Base-by-base conservation (phyloP, 2,329 filamentous ascomycete genomes). In the Aureobasidium sp. region DNA sequence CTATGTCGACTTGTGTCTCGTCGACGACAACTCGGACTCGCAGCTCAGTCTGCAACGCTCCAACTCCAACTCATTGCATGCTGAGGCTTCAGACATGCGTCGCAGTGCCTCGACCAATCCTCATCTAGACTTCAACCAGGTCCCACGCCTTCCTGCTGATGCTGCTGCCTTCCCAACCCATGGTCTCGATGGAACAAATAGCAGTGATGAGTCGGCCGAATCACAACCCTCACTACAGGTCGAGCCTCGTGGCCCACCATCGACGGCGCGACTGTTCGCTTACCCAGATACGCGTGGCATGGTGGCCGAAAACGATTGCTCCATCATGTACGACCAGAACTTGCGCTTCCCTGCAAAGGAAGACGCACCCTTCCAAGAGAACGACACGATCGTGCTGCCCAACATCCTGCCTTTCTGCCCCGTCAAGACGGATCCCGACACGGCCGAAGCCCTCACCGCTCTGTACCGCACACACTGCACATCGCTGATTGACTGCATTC, bases 381-480 rank as follows among this genome's bases (percentile, higher is more conserved):
- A 88, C 14, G 87, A 91, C 45, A 80, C 86, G 2, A 82, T 97
- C 42, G 79, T 84, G 40, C 79, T 99, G n/a, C 94, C 94, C n/a
- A 83, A 86, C 54, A 95, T 99, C 67, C 85, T 90, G 65, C 80
- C 84, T 5, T 96, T 91, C 71, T 79, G 96, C 2, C 92, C 93
- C 1, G 76, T 78, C 2, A 88, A 89, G 61, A 96, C 92, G 7
- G 94, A 99, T 72, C 79, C 83, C 0, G 93, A 97, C 70, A 88
- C 91, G 8, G 92, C 91, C 29, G 89, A 89, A 69, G 92, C 91
- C 4, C 79, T 99, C 24, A 85, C 86, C 40, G 92, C 93, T 5
- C 81, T 97, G 27, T 99, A 99, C 72, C 86, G 91, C 54, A 94
- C 93, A 2, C 93, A 97, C 72, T 96, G 92, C 73, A 97, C 94